Evolutionary conservation across 176 grass and related monocot species (phyloP).

Genomic region (Aegilops tauschii): DNA sequence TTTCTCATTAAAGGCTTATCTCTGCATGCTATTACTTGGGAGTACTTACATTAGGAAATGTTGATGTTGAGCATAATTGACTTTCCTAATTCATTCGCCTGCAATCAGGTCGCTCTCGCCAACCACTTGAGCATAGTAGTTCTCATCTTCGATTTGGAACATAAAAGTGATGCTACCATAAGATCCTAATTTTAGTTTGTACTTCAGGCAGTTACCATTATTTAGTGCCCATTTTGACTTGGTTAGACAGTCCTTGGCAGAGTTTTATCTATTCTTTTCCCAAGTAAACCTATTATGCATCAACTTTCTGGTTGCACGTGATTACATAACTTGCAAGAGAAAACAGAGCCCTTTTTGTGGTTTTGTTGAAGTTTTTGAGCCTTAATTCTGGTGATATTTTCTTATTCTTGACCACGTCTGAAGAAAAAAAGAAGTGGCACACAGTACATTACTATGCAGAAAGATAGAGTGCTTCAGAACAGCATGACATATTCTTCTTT

Average conservation of each 20-base stretch:
- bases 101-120: neutral
- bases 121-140: neutral
- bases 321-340: neutral
- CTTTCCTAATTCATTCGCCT: constrained; percentile 11
- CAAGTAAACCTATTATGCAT: neutral
- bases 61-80: neutral
- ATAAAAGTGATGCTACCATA: neutral
- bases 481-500: neutral
- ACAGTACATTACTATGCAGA: neutral
- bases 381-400: neutral
- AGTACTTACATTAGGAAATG: neutral
- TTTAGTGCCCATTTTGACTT: neutral
- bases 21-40: neutral
- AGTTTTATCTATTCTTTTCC: neutral
- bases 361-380: neutral
- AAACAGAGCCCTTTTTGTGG: neutral
- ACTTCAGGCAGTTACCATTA: neutral
- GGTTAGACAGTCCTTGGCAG: neutral
- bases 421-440: neutral
- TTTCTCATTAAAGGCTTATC: neutral
- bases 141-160: neutral
- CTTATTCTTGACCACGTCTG: neutral
- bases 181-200: neutral
- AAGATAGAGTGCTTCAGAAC: neutral
- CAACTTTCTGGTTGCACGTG: neutral